Evolutionary conservation across 352 stramenopile genomes (phyloP), one percentile per base, ranked within the genome.

Genomic region (Phytophthora idaei): DNA sequence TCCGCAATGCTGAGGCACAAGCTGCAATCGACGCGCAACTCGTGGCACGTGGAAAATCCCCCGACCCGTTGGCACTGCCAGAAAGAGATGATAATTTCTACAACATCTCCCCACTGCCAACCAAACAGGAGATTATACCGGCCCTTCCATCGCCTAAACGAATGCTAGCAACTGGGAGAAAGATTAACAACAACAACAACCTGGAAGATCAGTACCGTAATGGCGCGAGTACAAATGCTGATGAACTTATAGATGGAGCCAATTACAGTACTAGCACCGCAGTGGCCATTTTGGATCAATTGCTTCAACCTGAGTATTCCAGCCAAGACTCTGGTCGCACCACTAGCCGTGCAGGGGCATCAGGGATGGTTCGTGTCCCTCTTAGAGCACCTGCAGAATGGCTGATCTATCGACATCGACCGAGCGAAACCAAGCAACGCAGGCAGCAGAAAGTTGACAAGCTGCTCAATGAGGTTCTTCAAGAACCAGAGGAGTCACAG

Each of bases 331-430:
- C 21, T 21, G 21, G 37, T 11, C 39, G 62, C n/a, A 59, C 34
- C 11, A 44, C 27, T 15, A 39, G 34, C 21, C 37, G 61, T 29
- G 55, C 61, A 48, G 7, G 9, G 25, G 17, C 53, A 11, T 46
- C 54, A 5, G 39, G 42, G n/a, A 60, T 29, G 39, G 73, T 65
- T 21, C 71, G 57, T 9, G 28, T 54, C 11, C 58, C 67, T 10
- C 50, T 89, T 14, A 59, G 57, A 4, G 69, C 71, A 1, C 82
- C 82, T 11, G 73, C 73, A 12, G 77, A 91, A 37, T 91, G 83
- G 83, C 63, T 91, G 25, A 82, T 91, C 52, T 80, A 89, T 49
- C 78, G 80, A 15, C 69, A 81, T 48, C 83, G 77, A 12, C 29
- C 59, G 10, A 85, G 84, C 28, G 61, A 65, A 39, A 82, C 67